These are phyloP conservation scores for Histomonas meleagridis DNA, from an alignment of 208 protist genomes.

Conservation along the genomic window DNA sequence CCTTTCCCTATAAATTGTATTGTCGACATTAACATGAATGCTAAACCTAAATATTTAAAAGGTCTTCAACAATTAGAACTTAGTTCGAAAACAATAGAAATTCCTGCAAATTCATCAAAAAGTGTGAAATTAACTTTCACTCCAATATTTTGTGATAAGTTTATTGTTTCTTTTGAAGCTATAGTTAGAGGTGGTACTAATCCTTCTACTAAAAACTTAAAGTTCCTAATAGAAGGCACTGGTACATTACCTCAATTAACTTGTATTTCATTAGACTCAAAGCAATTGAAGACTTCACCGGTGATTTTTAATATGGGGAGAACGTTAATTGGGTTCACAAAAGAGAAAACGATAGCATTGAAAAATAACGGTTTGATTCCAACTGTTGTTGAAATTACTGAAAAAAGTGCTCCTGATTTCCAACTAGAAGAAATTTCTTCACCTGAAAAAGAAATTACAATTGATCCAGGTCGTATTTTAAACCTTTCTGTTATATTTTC, in stretches of 20 bases:
- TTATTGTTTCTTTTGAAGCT: background rate
- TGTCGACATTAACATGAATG: background rate
- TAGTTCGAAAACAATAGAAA: background rate
- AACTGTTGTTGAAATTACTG: background rate
- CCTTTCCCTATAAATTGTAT: background rate
- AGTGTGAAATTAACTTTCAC: background rate
- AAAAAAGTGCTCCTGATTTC: background rate
- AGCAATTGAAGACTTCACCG: background rate
- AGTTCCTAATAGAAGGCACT: background rate
- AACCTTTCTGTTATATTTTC: background rate
- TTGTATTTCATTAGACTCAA: background rate
- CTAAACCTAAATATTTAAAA: background rate
- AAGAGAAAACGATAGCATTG: background rate
- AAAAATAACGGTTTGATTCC: constrained; percentile 12
- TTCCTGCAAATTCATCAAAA: background rate
- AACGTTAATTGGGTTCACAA: constrained; percentile 3
- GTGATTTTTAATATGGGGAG: background rate
- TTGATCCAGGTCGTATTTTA: background rate
- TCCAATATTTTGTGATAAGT: background rate
- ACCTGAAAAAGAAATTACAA: background rate
- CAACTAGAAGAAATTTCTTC: background rate
- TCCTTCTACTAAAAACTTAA: background rate
- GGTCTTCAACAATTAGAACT: background rate
- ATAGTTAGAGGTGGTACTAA: background rate
- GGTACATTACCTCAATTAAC: background rate